phyloP scores from a whole-genome alignment of 768 basidiomycete species.

The Aureoboletus auriporus region DNA sequence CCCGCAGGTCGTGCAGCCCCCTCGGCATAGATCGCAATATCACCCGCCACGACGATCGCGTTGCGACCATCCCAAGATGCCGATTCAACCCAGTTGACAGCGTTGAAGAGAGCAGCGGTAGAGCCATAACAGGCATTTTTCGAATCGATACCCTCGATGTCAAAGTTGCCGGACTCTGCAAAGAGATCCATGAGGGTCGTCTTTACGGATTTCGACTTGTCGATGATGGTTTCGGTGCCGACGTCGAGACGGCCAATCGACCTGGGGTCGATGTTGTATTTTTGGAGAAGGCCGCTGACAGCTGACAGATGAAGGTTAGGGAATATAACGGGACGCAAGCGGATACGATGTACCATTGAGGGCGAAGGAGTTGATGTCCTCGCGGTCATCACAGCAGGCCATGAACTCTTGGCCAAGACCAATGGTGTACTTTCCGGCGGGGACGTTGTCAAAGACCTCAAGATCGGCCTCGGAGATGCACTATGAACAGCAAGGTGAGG shows the following conservation, averaged over 20 bases:
- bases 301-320: constrained; percentile 40
- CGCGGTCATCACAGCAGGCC: constrained; percentile 98
- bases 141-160: constrained; percentile 98
- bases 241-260: constrained; percentile 98
- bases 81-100: constrained; percentile 96
- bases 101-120: constrained; percentile 98
- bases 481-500: constrained; percentile 34
- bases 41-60: constrained; percentile 94
- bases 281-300: constrained; percentile 84
- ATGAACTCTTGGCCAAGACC: constrained; percentile 97
- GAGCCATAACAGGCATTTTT: constrained; percentile 99
- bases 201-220: constrained; percentile 99
- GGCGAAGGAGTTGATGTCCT: constrained; percentile 98
- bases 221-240: constrained; percentile 98
- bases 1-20: constrained; percentile 93
- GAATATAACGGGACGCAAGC: neutral
- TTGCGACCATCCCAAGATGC: constrained; percentile 97
- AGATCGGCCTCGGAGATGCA: constrained; percentile 96
- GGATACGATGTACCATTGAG: constrained; percentile 68
- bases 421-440: constrained; percentile 97
- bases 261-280: constrained; percentile 93
- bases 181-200: constrained; percentile 99
- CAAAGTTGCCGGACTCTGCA: constrained; percentile 85
- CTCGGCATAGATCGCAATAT: constrained; percentile 98
- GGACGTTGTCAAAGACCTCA: constrained; percentile 90